A percentile compares a stretch with the other conserved stretches of the same genome.
Evolutionary conservation across 805 yeast species (phyloP).

Genomic region (Suhomyces prunicola): DNA sequence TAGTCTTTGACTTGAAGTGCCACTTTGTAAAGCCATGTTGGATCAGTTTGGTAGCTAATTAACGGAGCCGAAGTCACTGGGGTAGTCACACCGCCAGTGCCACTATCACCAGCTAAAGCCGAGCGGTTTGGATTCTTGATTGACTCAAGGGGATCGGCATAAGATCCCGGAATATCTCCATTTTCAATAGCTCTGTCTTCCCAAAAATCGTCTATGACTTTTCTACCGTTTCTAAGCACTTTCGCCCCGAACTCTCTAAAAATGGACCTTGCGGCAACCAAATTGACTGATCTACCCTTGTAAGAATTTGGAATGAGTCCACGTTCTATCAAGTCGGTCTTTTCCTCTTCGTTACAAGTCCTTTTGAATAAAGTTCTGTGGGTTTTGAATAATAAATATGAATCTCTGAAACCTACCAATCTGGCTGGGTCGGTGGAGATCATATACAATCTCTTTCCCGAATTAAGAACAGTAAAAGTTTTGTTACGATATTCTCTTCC

Average conservation of each 20-base stretch:
- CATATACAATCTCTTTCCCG: constrained; percentile 78
- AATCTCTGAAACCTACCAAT: constrained; percentile 89
- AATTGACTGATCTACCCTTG: constrained; percentile 83
- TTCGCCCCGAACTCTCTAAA: constrained; percentile 91
- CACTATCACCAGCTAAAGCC: constrained; percentile 6
- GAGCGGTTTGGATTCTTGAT: constrained; percentile 15
- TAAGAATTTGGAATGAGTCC: constrained; percentile 85
- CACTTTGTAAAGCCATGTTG: constrained; percentile 82
- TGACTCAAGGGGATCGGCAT: constrained; percentile 63
- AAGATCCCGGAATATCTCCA: constrained; percentile 68
- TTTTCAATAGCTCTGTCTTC: constrained; percentile 56
- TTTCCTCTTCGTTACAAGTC: constrained; percentile 71
- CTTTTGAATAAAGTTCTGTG: constrained; percentile 74
- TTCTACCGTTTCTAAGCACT: constrained; percentile 73
- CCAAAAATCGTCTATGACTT: constrained; percentile 86
- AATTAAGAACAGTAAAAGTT: constrained; percentile 59
- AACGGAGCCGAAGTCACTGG: constrained; percentile 41
- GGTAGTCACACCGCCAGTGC: constrained; percentile 20
- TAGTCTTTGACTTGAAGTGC: constrained; percentile 73
- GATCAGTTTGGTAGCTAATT: constrained; percentile 50
- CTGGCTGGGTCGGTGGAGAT: constrained; percentile 95
- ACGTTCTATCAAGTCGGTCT: constrained; percentile 75
- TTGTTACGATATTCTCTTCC: constrained; percentile 73
- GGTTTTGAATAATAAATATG: constrained; percentile 83
- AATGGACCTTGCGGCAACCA: constrained; percentile 86